Percentiles rank a stretch among this genome's conserved stretches.
These are phyloP conservation scores for Lithospermum erythrorhizon DNA, from an alignment of 257 asterid species.

Conservation along the genomic window DNA sequence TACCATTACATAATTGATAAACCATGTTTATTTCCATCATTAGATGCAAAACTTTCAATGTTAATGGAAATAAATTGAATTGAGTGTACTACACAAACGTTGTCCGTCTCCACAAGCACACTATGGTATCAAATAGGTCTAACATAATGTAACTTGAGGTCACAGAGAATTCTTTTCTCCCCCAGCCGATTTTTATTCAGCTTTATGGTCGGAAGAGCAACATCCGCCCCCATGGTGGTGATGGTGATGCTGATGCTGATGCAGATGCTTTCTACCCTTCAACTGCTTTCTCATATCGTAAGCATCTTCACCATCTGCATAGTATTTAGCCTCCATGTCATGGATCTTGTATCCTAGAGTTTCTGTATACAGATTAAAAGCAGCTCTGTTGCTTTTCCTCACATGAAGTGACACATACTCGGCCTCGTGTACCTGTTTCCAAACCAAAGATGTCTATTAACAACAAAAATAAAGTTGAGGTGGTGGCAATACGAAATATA, in stretches of 20 bases:
- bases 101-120: not conserved
- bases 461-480: no score
- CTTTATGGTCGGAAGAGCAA: slow-evolving; percentile 57
- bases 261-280: slow-evolving; percentile 63
- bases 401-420: slow-evolving; percentile 96
- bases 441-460: not conserved
- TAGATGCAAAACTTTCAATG: not conserved
- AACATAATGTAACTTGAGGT: not conserved
- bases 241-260: slow-evolving; percentile 43
- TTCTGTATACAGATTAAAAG: slow-evolving; percentile 78
- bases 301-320: slow-evolving; percentile 98
- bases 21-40: not conserved
- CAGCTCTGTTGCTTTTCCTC: slow-evolving; percentile 86
- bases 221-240: slow-evolving; percentile 86
- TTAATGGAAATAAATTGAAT: not conserved
- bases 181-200: slow-evolving; percentile 29
- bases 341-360: slow-evolving; percentile 86
- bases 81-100: not conserved
- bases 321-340: slow-evolving; percentile 89
- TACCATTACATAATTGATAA: no score
- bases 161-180: slow-evolving; percentile 23
- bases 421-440: slow-evolving; percentile 65
- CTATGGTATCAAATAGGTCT: not conserved
- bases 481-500: no score
- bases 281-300: slow-evolving; percentile 93